phyloP scores from a whole-genome alignment of 305 asterid species.

The Solanum hybrid region DNA sequence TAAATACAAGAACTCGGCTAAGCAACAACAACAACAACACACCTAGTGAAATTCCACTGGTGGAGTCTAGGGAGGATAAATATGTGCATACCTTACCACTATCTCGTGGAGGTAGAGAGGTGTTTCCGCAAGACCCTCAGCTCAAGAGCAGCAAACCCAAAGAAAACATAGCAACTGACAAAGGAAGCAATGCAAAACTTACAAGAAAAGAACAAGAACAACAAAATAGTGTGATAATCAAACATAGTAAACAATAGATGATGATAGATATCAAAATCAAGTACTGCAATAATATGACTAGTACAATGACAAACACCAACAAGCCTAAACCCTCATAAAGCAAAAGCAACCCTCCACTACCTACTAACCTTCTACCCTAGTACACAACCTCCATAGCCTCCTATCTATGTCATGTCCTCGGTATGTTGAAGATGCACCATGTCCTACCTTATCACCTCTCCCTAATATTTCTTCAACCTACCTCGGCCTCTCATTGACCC shows the following conservation, averaged over 20 bases:
- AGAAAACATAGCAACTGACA: not conserved
- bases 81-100: not conserved
- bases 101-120: not conserved
- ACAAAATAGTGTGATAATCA: not conserved
- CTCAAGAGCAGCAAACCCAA: not conserved
- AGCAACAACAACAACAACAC: not conserved
- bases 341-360: not conserved
- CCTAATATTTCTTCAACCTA: not conserved
- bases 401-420: not conserved
- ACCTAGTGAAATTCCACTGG: not conserved
- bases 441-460: not conserved
- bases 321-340: not conserved
- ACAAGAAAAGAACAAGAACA: not conserved
- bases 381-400: not conserved
- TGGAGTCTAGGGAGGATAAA: not conserved
- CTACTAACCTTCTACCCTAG: not conserved
- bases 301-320: not conserved
- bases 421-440: not conserved
- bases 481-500: not conserved
- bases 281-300: not conserved
- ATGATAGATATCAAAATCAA: not conserved
- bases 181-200: not conserved
- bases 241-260: not conserved
- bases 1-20: not conserved
- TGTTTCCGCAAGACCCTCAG: not conserved